A percentile compares a stretch with the other conserved stretches of the same genome.
These are phyloP conservation scores for Chaetoceros tenuissimus DNA, from an alignment of 108 stramenopile genomes.

Conservation along the genomic window DNA sequence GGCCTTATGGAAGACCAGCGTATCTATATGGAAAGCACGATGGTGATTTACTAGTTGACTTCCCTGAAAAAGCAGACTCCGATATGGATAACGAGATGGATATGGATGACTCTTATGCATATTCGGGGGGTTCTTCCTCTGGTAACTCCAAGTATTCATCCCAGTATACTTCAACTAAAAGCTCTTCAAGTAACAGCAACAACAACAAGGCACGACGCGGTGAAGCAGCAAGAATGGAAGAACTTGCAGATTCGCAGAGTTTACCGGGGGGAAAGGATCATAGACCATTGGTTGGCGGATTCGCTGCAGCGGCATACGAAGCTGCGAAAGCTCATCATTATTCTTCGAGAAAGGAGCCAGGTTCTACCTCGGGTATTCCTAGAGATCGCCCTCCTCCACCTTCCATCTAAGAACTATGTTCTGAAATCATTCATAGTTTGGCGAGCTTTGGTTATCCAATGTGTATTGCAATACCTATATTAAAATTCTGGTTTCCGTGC, in stretches of 20 bases:
- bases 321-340: slow-evolving; percentile 60
- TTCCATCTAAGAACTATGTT: background rate
- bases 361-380: background rate
- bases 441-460: too few species aligned
- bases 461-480: too few species aligned
- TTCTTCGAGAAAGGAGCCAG: background rate
- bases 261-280: slow-evolving; percentile 34
- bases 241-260: background rate
- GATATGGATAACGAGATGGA: background rate
- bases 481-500: too few species aligned
- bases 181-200: background rate
- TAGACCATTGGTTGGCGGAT: slow-evolving; percentile 76
- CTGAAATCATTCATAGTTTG: too few species aligned
- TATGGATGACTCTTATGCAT: background rate
- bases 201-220: background rate
- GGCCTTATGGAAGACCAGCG: background rate
- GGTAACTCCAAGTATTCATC: background rate
- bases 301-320: slow-evolving; percentile 79
- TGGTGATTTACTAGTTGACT: background rate
- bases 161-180: background rate
- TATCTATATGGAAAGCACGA: background rate
- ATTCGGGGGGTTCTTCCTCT: background rate
- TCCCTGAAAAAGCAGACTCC: too few species aligned
- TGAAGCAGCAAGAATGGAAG: background rate
- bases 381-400: background rate